Evolutionary conservation across 345 rosid genomes (phyloP), one percentile per base, ranked within the genome.

Genomic region (Adansonia digitata): DNA sequence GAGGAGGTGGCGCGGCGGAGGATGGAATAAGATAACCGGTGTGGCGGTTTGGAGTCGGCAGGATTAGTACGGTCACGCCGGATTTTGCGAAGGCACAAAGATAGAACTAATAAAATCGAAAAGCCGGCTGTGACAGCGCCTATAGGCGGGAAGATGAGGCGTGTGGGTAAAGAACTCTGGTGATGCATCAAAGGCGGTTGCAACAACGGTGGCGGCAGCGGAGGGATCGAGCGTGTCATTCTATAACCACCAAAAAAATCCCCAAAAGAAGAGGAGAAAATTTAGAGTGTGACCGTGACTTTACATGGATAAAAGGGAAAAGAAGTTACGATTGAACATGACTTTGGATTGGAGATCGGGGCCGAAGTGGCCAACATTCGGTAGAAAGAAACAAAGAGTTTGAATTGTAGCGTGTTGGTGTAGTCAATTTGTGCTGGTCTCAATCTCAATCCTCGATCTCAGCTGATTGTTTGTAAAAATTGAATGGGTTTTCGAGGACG

Each of bases 1-100:
- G 83, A 83, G 45, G 77, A 69, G 55, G 94, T 87, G 74, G 94
- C 87, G 31, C 84, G 88, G 22, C 88, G 91, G 72, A 90, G 87
- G 20, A 78, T 12, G 29, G 91, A 78, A 79, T 84, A 90, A 3
- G 94, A 88, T 81, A 81, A 88, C 10, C 85, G 87, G 37, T 80
- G 84, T 0, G 87, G 87, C 24, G 88, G 88, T 26, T 80, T 85
- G 12, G 86, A 78, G 72, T 77, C 81, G 2, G 88, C 72, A 11
- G 88, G 88, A 5, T 57, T 76, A 0, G 91, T 83, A 52, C 88
- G 89, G 59, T 90, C 85, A 18, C 80, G 81, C 35, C 75, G 79
- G 85, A 86, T 74, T 59, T 85, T 86, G 64, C 90, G 85, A 75
- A 90, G 87, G 76, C 94, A 90, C 65, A 83, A 4, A 13, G 78